Base-by-base conservation (phyloP, 371 early-diverging fungal species). In the Sporodiniella umbellata region DNA sequence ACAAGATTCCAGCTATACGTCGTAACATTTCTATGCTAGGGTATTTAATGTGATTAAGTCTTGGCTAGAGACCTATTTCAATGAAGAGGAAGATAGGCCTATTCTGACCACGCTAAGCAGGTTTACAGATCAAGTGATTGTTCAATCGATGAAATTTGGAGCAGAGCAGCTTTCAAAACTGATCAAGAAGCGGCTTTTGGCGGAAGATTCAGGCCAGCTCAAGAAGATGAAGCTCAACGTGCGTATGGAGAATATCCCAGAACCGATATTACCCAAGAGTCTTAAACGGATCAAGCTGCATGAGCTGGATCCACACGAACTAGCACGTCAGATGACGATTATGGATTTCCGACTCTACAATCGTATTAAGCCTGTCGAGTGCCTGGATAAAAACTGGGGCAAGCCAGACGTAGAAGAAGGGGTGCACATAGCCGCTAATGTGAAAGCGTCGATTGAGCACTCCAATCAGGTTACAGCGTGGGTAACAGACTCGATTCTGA, bases 1-100 rank as follows among this genome's bases (percentile, higher is more conserved):
- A 8, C 10, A n/a, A n/a, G n/a, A n/a, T n/a, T n/a, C n/a, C n/a
- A 40, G 3, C 8, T 3, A 0, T n/a, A 2, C 12, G 7, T 31
- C 10, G 7, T 35, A n/a, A 0, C 11, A n/a, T 35, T 35, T 5
- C 14, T 35, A 35, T 18, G 18, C 15, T 42, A 73, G 81, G 14
- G 95, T 97, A 3, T 89, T 86, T 66, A 94, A 93, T 61, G 83
- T 94, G 8, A 85, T 94, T 60, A 93, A 94, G 56, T 79, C 81
- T 11, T 97, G 98, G 98, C 73, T 97, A 7, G 95, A 95, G 54
- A 75, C 75, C 40, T 87, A 87, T 60, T 94, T 87, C 74, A 72
- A 86, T 14, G 93, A 94, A 53, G 86, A 86, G 55, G 81, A 86
- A 52, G 89, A 87, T 45, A 51, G 66, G 15, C 67, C 33, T 4